Evolutionary conservation across 1,284 basidiomycete genomes (phyloP).

Genomic region (Ustilago shanxiensis): DNA sequence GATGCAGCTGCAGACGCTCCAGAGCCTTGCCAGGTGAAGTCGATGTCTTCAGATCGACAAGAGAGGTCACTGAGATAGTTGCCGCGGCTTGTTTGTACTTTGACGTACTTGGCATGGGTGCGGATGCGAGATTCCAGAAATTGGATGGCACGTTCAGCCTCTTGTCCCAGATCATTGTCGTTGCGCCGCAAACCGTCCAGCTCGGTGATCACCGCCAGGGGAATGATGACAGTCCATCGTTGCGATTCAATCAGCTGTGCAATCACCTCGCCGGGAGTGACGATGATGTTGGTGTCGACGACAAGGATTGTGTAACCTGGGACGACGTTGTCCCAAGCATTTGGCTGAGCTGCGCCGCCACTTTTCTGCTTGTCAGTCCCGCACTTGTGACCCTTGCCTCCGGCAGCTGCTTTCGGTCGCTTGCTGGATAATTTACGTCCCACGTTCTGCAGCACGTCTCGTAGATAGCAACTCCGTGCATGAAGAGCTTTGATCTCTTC

Average conservation of each 20-base stretch:
- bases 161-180: conserved; percentile 75
- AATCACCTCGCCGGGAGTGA: conserved; percentile 70
- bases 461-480: conserved; percentile 33
- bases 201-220: conserved; percentile 86
- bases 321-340: conserved; percentile 72
- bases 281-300: conserved; percentile 91
- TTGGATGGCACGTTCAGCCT: conserved; percentile 78
- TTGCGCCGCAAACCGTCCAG: conserved; percentile 88
- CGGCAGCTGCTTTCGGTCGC: conserved; percentile 23
- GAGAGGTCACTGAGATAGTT: conserved; percentile 89
- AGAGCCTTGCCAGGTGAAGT: conserved; percentile 73
- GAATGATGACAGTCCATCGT: conserved; percentile 88
- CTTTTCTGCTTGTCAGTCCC: conserved; percentile 59
- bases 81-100: conserved; percentile 93
- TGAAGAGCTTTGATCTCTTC: conserved; percentile 76
- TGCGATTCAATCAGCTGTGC: conserved; percentile 81
- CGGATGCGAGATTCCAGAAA: conserved; percentile 83
- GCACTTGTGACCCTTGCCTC: conserved; percentile 24
- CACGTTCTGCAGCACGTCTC: conserved; percentile 29
- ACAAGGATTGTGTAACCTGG: conserved; percentile 91
- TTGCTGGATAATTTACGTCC: conserved; percentile 61
- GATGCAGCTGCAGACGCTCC: not conserved
- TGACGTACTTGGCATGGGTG: conserved; percentile 81
- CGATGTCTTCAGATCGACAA: conserved; percentile 86
- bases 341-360: conserved; percentile 16